Base-by-base conservation (phyloP, 2,329 filamentous ascomycete species). In the Sclerotinia subarctica region DNA sequence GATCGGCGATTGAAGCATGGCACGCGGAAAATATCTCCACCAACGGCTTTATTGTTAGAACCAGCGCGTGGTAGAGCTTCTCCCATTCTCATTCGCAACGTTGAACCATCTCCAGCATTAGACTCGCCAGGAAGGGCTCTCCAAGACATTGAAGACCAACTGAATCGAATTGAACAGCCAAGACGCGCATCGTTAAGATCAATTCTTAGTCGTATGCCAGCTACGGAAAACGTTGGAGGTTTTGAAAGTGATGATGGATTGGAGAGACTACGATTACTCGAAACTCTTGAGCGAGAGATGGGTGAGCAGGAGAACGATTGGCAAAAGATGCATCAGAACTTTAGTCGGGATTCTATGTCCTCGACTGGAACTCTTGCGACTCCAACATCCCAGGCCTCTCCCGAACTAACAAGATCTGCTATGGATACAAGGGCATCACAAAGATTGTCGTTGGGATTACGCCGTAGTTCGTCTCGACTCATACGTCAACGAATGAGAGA, bases 221-320 rank as follows among this genome's bases (percentile, higher is more conserved):
- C 72, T 54, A 35, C 52, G 26, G 32, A 66, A 35, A 52, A 29
- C 2, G 7, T 24, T 26, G 51, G 57, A n/a, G 29, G 64, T 26
- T 54, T 58, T 52, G 64, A 38, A 1, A 60, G 69, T 15, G 66
- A 71, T 38, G 60, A 71, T 29, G 49, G 38, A 11, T 68, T 58
- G 19, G 69, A 70, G 29, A 70, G 74, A n/a, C 60, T 75, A 21
- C 69, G 56, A 64, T 79, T 88, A 3, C 78, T 90, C 1, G 83
- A 85, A 44, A 83, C 86, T 69, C 78, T 90, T 1, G 88, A 90
- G 74, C 80, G 79, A 69, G 88, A 90, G 76, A 86, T 90, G 82
- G 85, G 83, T 0, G 76, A 82, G 71, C 84, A 90, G 74, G 85
- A 88, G 74, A 81, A 81, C 66, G 82, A 84, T 71, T 90, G 87